Conservation (phyloP, 805 yeast species). For the Ogataea zsoltii region DNA sequence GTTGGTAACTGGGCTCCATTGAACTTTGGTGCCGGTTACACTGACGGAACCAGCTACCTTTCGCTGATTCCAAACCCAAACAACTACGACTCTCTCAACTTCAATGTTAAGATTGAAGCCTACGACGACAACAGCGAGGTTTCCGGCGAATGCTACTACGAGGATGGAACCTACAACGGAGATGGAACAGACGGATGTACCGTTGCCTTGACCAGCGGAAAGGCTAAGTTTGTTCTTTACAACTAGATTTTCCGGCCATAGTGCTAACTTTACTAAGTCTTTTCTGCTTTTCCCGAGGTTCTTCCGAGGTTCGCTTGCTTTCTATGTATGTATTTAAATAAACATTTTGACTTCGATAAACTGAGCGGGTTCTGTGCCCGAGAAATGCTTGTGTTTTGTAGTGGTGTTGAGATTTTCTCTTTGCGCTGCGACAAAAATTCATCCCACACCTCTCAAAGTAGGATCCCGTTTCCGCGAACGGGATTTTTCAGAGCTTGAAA, state of each 20-base stretch:
- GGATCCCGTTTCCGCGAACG: conserved; percentile 6
- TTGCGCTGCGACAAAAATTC: not conserved
- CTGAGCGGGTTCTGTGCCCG: not conserved
- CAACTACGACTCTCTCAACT: conserved; percentile 58
- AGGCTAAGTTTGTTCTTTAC: conserved; percentile 81
- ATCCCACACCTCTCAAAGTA: not conserved
- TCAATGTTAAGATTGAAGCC: conserved; percentile 76
- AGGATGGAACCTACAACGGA: conserved; percentile 72
- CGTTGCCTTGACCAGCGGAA: conserved; percentile 81
- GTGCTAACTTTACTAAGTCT: conserved; percentile 2
- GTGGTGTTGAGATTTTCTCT: no score
- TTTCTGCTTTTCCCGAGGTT: not conserved
- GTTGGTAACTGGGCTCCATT: conserved; percentile 83
- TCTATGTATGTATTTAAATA: not conserved
- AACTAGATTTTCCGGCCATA: conserved; percentile 7
- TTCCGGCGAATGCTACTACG: conserved; percentile 78
- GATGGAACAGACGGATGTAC: conserved; percentile 87
- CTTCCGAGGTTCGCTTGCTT: not conserved
- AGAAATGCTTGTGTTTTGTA: no score
- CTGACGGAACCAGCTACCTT: conserved; percentile 59
- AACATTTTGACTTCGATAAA: not conserved
- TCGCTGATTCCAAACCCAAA: conserved; percentile 80
- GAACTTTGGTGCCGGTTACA: conserved; percentile 73
- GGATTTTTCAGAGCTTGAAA: not conserved
- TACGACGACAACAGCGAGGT: conserved; percentile 60